Conservation (phyloP, 2,329 filamentous ascomycete genomes). For the Aspergillus hiratsukae region DNA sequence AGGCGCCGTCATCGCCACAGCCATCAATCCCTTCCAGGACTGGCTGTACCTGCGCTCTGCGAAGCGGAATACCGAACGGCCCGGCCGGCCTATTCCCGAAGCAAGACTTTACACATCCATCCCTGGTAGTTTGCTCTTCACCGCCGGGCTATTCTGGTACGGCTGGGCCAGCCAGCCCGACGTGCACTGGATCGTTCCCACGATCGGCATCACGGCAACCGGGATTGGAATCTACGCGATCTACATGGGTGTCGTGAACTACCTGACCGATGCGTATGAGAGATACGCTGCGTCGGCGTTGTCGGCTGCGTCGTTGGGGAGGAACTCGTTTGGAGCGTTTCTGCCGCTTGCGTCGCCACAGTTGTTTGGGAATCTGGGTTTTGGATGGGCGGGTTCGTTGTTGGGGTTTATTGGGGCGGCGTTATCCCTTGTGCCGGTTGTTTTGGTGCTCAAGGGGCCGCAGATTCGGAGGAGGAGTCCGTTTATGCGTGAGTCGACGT, state of each 20-base stretch:
- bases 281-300: conserved; percentile 46
- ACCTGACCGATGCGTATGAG: conserved; percentile 46
- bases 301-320: conserved; percentile 43
- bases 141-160: conserved; percentile 33
- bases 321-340: conserved; percentile 45
- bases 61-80: conserved; percentile 28
- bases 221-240: conserved; percentile 43
- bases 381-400: conserved; percentile 41
- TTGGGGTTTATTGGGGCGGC: conserved; percentile 41
- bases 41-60: conserved; percentile 24
- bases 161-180: conserved; percentile 27
- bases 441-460: conserved; percentile 40
- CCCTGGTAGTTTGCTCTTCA: conserved; percentile 35
- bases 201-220: conserved; percentile 29
- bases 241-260: conserved; percentile 47
- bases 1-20: conserved; percentile 39
- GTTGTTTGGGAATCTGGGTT: conserved; percentile 39
- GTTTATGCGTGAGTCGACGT: conserved; percentile 28
- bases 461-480: conserved; percentile 31
- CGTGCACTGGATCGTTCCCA: conserved; percentile 33
- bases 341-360: conserved; percentile 42
- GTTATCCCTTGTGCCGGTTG: conserved; percentile 37
- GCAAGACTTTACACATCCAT: conserved; percentile 42
- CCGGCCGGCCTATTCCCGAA: conserved; percentile 40
- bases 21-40: conserved; percentile 39